Conservation (phyloP, 1,284 basidiomycete genomes). For the Anthracocystis setariae region DNA sequence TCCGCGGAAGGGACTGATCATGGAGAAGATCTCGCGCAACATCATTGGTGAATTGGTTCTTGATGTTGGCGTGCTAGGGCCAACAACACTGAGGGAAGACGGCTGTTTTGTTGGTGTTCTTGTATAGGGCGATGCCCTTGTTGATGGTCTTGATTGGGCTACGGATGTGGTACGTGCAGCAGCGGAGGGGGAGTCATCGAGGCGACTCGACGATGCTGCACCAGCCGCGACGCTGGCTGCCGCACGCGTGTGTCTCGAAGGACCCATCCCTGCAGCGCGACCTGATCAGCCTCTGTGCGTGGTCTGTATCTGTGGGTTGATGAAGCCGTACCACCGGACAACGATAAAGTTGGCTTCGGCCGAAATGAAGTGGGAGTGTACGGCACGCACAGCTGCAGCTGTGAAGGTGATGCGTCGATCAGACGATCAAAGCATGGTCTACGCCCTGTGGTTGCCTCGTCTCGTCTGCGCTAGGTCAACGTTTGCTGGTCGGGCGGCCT, state of each 20-base stretch:
- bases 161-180: slow-evolving; percentile 11
- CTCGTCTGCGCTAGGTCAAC: not conserved
- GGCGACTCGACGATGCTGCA: slow-evolving; percentile 14
- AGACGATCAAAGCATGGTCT: slow-evolving; percentile 18
- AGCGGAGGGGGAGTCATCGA: slow-evolving; percentile 15
- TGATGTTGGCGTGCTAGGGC: slow-evolving; percentile 35
- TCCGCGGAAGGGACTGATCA: slow-evolving; percentile 48
- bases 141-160: slow-evolving; percentile 27
- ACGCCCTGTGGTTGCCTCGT: not conserved
- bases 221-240: slow-evolving; percentile 12
- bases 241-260: slow-evolving; percentile 35
- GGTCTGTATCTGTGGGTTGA: slow-evolving; percentile 3
- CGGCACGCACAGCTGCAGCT: slow-evolving; percentile 1
- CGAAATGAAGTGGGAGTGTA: slow-evolving; percentile 28
- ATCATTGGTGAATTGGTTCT: slow-evolving; percentile 44
- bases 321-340: slow-evolving; percentile 8
- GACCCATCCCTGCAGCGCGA: slow-evolving; percentile 18
- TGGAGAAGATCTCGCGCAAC: slow-evolving; percentile 44
- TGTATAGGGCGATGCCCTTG: slow-evolving; percentile 34
- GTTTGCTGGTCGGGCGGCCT: slow-evolving; percentile 3
- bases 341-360: slow-evolving; percentile 9
- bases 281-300: slow-evolving; percentile 2
- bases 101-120: slow-evolving; percentile 37
- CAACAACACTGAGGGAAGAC: slow-evolving; percentile 14
- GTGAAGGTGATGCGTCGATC: slow-evolving; percentile 10